phyloP scores from a whole-genome alignment of 73 alveolate species.

The Halteria grandinella region DNA sequence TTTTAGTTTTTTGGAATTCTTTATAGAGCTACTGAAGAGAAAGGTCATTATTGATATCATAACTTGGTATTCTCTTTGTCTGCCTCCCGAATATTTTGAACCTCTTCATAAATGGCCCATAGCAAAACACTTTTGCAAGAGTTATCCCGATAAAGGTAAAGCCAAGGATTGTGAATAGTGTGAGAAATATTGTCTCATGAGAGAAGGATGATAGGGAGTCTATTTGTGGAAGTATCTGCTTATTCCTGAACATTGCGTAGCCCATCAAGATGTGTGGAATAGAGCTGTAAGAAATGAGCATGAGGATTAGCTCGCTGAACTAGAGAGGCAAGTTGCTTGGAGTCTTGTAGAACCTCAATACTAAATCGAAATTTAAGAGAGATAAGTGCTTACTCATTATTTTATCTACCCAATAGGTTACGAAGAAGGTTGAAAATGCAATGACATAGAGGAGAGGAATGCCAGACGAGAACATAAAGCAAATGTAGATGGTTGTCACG shows the following conservation, averaged over 20 bases:
- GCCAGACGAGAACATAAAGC: constrained; percentile 69
- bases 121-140: too few relatives aligned
- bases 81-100: too few relatives aligned
- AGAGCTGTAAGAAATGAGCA: constrained; percentile 18
- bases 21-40: background rate
- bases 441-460: constrained; percentile 64
- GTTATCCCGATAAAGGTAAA: too few relatives aligned
- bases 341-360: constrained; percentile 17
- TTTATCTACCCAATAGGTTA: constrained; percentile 71
- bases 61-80: background rate
- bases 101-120: too few relatives aligned
- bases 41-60: constrained; percentile 8
- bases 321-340: constrained; percentile 24
- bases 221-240: constrained; percentile 19
- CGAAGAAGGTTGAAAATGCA: constrained; percentile 14
- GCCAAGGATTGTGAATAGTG: background rate
- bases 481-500: constrained; percentile 37
- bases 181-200: constrained; percentile 8
- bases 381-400: constrained; percentile 5
- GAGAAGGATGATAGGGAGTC: constrained; percentile 26
- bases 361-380: background rate
- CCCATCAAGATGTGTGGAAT: constrained; percentile 62
- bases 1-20: constrained; percentile 25
- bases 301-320: background rate
- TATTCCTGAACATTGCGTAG: constrained; percentile 58